Conservation (phyloP, 495 filamentous ascomycete species). For the Neurospora sp. region DNA sequence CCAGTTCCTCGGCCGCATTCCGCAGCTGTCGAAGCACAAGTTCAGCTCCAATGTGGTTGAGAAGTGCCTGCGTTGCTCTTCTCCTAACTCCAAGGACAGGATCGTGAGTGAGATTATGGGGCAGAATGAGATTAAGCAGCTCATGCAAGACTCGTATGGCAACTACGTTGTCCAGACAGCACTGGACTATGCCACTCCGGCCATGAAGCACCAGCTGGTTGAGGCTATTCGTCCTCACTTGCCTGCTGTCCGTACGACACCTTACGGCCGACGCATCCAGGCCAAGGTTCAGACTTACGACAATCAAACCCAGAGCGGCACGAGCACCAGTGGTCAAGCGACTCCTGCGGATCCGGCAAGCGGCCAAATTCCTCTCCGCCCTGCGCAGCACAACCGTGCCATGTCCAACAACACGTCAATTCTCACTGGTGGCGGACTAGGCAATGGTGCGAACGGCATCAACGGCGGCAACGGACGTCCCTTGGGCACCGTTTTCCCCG, state of each 20-base stretch:
- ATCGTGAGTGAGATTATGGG: constrained; percentile 76
- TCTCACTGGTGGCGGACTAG: constrained; percentile 14
- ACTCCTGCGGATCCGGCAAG: constrained; percentile 30
- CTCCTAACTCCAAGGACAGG: constrained; percentile 55
- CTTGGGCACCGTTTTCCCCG: constrained; percentile 16
- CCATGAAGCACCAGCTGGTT: constrained; percentile 61
- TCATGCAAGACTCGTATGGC: constrained; percentile 82
- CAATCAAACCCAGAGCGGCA: constrained; percentile 22
- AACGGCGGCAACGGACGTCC: constrained; percentile 22
- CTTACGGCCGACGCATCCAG: constrained; percentile 85
- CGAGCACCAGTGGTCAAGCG: constrained; percentile 19
- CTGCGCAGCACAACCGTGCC: constrained; percentile 17
- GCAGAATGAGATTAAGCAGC: constrained; percentile 66
- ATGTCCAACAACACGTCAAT: constrained; percentile 23
- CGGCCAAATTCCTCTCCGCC: constrained; percentile 30
- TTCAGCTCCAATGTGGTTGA: constrained; percentile 99
- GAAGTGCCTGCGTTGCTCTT: constrained; percentile 83
- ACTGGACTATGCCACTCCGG: constrained; percentile 67
- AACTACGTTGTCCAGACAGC: constrained; percentile 99
- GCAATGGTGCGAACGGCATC: constrained; percentile 18
- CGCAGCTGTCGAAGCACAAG: constrained; percentile 82
- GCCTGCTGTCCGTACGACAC: constrained; percentile 71
- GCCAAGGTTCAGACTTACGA: constrained; percentile 60
- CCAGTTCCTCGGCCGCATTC: constrained; percentile 64
- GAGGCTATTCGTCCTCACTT: constrained; percentile 77